phyloP scores from a whole-genome alignment of 208 protist genomes.

The Trypanosoma platydactyli region DNA sequence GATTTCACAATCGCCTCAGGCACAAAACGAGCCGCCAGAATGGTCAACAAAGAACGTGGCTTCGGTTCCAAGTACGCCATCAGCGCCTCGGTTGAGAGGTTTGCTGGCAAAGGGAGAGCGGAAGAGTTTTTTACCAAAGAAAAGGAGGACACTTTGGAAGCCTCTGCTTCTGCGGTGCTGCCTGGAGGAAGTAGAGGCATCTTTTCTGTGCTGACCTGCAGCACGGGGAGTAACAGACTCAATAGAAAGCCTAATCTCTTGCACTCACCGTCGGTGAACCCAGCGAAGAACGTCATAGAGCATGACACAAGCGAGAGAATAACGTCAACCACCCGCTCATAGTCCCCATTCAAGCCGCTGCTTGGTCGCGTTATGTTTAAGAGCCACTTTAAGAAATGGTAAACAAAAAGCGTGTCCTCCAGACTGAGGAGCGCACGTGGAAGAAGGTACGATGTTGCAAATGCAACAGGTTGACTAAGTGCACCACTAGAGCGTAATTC shows the following conservation, averaged over 20 bases:
- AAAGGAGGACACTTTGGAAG: neutral
- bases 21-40: slow-evolving; percentile 3
- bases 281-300: slow-evolving; percentile 63
- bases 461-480: slow-evolving; percentile 17
- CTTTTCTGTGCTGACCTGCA: slow-evolving; percentile 20
- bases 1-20: neutral
- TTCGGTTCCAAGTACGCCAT: slow-evolving; percentile 26
- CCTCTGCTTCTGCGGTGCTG: neutral
- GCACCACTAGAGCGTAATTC: slow-evolving; percentile 21
- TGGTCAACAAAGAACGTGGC: slow-evolving; percentile 18
- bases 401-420: slow-evolving; percentile 64
- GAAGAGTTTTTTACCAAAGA: neutral
- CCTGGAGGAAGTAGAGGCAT: slow-evolving; percentile 7
- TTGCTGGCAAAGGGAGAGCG: neutral
- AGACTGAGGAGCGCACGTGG: slow-evolving; percentile 72
- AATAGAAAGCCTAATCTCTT: slow-evolving; percentile 67
- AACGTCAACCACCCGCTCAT: slow-evolving; percentile 37
- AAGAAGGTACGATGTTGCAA: slow-evolving; percentile 58
- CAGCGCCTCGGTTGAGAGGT: slow-evolving; percentile 20
- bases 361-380: slow-evolving; percentile 22
- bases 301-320: slow-evolving; percentile 52
- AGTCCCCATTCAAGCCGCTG: neutral
- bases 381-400: slow-evolving; percentile 55
- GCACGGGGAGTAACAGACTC: slow-evolving; percentile 24
- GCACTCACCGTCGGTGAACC: slow-evolving; percentile 73